Evolutionary conservation across 2,329 filamentous ascomycete genomes (phyloP), one percentile per base, ranked within the genome.

Genomic region (Fonsecaea multimorphosa): DNA sequence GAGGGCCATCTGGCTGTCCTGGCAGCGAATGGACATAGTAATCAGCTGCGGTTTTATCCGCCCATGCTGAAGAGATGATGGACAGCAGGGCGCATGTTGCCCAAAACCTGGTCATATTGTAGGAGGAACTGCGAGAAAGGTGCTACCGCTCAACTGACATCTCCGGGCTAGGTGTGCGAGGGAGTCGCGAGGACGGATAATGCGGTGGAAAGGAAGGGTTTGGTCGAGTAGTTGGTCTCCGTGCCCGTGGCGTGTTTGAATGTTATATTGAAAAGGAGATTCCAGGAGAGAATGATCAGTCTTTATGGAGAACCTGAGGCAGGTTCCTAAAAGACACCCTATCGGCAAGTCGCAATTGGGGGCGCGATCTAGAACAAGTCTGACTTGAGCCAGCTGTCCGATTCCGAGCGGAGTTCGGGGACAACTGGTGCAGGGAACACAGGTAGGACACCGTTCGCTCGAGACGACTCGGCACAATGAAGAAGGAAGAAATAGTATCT

Each of bases 21-120:
- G 95, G 95, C 22, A 99, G 84, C 8, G 89, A 87, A 73, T 87
- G 88, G 61, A 99, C 90, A 80, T 90, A 98, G 79, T 97, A 99
- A 78, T 99, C 93, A 34, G 89, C 91, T 54, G 91, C 89, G 1
- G 85, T 84, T 76, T 87, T 87, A 36, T 82, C 79, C 72, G 79
- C 84, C 74, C 46, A 49, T 1, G 57, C 55, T 24, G 56, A 31
- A 40, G 40, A 54, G 24, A 56, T 49, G 19, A 59, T 55, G 19
- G 56, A 51, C 16, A 64, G 27, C 32, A 65, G 34, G 49, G 63
- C 58, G 4, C 63, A 58, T 61, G 68, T 19, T 19, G 67, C 58
- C 49, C 63, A 68, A 31, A 60, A 49, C 44, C 51, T 44, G 52
- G 62, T 62, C 67, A 66, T 63, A 14, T 32, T 59, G 65, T 31